Conservation (phyloP, 2,329 filamentous ascomycete species). For the Claviceps digitariae region DNA sequence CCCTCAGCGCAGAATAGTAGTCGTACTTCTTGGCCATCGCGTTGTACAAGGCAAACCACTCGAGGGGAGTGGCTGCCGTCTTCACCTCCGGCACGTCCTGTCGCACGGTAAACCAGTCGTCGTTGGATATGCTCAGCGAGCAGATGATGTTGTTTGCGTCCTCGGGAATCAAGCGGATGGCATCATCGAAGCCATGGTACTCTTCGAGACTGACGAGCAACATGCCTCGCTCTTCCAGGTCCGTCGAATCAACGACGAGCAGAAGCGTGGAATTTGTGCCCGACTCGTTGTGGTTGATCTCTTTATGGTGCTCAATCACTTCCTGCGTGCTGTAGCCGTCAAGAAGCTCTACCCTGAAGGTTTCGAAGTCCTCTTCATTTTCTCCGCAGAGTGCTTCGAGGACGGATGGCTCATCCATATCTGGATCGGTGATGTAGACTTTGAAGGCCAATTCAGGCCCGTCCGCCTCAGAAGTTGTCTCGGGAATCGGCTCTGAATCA, state of each 20-base stretch:
- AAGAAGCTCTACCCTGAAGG: neutral
- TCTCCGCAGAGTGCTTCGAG: neutral
- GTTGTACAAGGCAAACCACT: slow-evolving; percentile 3
- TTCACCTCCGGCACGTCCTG: neutral
- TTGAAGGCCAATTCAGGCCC: neutral
- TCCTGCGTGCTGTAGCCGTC: neutral
- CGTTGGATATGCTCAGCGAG: slow-evolving; percentile 1
- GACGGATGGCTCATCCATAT: neutral
- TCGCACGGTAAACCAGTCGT: slow-evolving; percentile 4
- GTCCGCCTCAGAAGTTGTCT: neutral
- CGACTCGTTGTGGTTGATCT: neutral
- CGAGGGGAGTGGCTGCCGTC: neutral
- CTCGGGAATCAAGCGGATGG: neutral
- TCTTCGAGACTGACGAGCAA: slow-evolving; percentile 3
- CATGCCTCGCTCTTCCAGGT: neutral
- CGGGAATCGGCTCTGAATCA: neutral
- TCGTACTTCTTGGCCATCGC: neutral
- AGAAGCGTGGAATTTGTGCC: neutral
- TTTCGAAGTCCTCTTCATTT: neutral
- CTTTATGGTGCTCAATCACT: neutral
- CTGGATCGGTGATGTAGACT: neutral
- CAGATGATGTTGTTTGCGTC: neutral
- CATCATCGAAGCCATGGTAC: slow-evolving; percentile 5
- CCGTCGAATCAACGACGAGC: slow-evolving; percentile 2
- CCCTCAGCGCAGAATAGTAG: neutral